phyloP scores from a whole-genome alignment of 192 early-diverging fungal genomes.

The Thoreauomyces humboldtii region DNA sequence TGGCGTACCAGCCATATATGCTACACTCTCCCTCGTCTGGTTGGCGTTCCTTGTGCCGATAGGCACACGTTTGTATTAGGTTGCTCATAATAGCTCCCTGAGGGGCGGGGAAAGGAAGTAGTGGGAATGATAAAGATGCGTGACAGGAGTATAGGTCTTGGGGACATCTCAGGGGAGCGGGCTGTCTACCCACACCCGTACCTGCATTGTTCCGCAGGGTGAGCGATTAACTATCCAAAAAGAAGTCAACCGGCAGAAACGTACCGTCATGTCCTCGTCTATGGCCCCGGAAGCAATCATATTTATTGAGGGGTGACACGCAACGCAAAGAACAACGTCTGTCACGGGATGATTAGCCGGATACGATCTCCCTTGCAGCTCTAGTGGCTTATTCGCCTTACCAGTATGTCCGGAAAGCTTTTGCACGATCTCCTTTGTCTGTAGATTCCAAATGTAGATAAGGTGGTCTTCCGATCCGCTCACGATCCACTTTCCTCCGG shows the following conservation, averaged over 20 bases:
- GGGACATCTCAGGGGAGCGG: too few relatives aligned
- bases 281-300: constrained; percentile 95
- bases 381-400: constrained; percentile 33
- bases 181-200: constrained; percentile 17
- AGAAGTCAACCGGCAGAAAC: not conserved
- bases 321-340: constrained; percentile 89
- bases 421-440: constrained; percentile 93
- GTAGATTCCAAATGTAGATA: constrained; percentile 97
- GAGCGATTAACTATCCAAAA: not conserved
- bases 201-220: not conserved
- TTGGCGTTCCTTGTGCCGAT: too few relatives aligned
- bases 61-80: too few relatives aligned
- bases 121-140: too few relatives aligned
- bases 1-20: too few relatives aligned
- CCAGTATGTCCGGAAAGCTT: constrained; percentile 89
- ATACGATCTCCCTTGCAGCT: not conserved
- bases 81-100: too few relatives aligned
- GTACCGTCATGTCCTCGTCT: constrained; percentile 74
- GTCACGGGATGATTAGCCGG: not conserved
- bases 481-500: constrained; percentile 93
- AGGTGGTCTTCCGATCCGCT: constrained; percentile 90
- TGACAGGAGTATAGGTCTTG: too few relatives aligned
- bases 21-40: too few relatives aligned
- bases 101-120: too few relatives aligned
- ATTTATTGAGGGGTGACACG: constrained; percentile 89